Percentiles rank a stretch among this genome's conserved stretches.
Conservation (phyloP, 75 land plant genomes). For the Cryptomeria japonica region DNA sequence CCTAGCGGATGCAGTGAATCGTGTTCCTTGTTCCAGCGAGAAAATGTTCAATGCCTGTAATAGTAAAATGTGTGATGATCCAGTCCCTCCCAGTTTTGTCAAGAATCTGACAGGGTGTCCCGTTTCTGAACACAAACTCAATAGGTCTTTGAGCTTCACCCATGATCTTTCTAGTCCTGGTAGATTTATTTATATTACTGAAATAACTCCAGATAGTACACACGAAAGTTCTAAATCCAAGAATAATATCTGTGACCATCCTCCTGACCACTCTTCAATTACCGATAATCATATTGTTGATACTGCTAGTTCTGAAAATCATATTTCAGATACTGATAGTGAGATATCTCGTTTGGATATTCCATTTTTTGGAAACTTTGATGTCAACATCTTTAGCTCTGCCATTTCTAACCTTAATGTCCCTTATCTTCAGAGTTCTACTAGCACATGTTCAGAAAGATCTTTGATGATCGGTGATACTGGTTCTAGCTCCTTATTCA, state of each 20-base stretch:
- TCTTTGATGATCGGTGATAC: background rate
- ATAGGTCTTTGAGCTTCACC: background rate
- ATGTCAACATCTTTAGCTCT: background rate
- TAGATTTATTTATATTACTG: background rate
- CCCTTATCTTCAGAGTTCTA: background rate
- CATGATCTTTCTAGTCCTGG: background rate
- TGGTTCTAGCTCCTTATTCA: background rate
- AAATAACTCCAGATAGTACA: background rate
- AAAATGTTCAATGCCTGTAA: background rate
- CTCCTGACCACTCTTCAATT: background rate
- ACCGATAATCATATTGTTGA: background rate
- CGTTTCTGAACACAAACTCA: background rate
- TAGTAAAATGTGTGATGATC: background rate
- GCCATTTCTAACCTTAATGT: background rate
- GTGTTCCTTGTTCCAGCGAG: background rate
- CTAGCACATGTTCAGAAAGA: background rate
- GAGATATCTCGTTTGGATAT: background rate
- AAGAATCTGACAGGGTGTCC: background rate
- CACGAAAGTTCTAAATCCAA: background rate
- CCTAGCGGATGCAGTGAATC: background rate
- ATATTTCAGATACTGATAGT: background rate
- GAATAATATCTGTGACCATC: background rate
- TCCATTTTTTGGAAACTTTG: background rate
- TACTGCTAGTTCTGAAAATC: background rate
- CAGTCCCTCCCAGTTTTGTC: background rate